Base-by-base conservation (phyloP, 129 eudicot genomes). In the Saposhnikovia divaricata region DNA sequence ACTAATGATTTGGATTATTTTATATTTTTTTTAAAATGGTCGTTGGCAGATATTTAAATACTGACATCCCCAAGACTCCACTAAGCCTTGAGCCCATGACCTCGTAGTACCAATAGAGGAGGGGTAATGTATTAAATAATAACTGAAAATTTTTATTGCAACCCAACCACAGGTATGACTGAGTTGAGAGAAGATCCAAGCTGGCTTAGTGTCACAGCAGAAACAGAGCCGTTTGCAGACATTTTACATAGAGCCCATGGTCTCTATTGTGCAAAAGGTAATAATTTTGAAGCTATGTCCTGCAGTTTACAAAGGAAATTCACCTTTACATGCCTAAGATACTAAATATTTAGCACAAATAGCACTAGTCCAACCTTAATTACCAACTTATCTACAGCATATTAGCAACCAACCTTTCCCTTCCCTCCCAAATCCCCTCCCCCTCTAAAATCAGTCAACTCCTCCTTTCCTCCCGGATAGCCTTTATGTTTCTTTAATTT, bases 231-330 rank as follows among this genome's bases (percentile, higher is more conserved):
- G 45, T 80, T 89, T 37, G 85, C 97, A 69, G 93, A 87, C 83
- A 91, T 61, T 59, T 89, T 78, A 80, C 93, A 91, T 73, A 91
- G 71, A 78, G 90, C 92, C 93, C 86, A n/a, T 42, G 89, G 88
- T 80, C 89, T 89, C 89, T 89, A 91, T 78, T 87, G 91, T 68
- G 97, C 87, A 51, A 91, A 91, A 3, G 87, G 81, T 42, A 89
- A 65, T 77, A 91, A 68, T 65, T 87, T 89, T 72, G 88, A 88
- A 9, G 90, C 91, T 61, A 91, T 80, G 75, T 89, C 97, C 97
- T 91, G 81, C 81, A 78, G 43, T 37, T 72, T 37, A 77, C 53
- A 61, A 63, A 7, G 11, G 34, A 2, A 43, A 23, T 38, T 34
- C 63, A 23, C 53, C n/a, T n/a, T 42, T 78, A 61, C 53, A 34